Conservation (phyloP, 192 early-diverging fungal genomes). For the Coemansia biformis region DNA sequence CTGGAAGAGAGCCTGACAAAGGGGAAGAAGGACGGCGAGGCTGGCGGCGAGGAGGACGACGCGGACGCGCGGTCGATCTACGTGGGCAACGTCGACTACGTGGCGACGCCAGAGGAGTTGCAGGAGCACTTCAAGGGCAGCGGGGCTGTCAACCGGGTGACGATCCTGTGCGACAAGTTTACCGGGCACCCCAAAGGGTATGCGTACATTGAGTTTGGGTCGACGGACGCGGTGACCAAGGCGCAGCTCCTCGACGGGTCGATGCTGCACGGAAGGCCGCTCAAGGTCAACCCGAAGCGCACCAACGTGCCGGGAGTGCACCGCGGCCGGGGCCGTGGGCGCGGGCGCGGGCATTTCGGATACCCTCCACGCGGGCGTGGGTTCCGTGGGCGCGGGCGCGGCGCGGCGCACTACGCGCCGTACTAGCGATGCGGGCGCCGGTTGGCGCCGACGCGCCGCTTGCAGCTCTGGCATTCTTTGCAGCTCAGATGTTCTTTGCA, state of each 20-base stretch:
- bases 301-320: slow-evolving; percentile 90
- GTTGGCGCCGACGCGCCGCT: too few species aligned
- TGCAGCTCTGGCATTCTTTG: too few species aligned
- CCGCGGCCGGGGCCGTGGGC: slow-evolving; percentile 69
- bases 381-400: slow-evolving; percentile 43
- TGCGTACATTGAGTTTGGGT: slow-evolving; percentile 96
- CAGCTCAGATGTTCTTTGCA: too few species aligned
- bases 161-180: slow-evolving; percentile 90
- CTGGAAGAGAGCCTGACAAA: slow-evolving; percentile 41
- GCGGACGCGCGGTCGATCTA: slow-evolving; percentile 87
- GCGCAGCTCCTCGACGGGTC: slow-evolving; percentile 86
- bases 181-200: slow-evolving; percentile 89
- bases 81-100: slow-evolving; percentile 96
- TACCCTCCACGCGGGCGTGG: slow-evolving; percentile 41
- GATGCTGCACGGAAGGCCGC: slow-evolving; percentile 76
- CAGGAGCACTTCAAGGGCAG: slow-evolving; percentile 93
- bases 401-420: slow-evolving; percentile 26
- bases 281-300: slow-evolving; percentile 85
- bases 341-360: slow-evolving; percentile 63
- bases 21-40: slow-evolving; percentile 13
- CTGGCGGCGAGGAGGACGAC: slow-evolving; percentile 28
- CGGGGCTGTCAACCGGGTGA: slow-evolving; percentile 94
- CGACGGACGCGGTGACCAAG: slow-evolving; percentile 68
- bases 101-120: slow-evolving; percentile 87
- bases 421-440: too few species aligned